Percentiles rank a stretch among this genome's conserved stretches.
Evolutionary conservation across 2,329 filamentous ascomycete species (phyloP).

Genomic region (Claviceps paspali): DNA sequence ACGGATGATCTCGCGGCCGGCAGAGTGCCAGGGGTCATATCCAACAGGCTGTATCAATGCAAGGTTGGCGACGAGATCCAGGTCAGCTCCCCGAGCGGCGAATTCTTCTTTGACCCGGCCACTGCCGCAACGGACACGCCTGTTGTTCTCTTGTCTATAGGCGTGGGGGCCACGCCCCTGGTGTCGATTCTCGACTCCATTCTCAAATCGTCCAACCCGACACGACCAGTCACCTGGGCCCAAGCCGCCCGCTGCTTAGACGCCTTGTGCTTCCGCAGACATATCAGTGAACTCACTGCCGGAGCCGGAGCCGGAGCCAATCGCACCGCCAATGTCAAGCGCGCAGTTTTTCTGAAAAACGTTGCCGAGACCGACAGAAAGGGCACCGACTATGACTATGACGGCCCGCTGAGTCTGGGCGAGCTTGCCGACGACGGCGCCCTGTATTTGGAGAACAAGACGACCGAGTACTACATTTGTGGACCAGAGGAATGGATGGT

Average conservation of each 20-base stretch:
- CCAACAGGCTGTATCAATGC: conserved; percentile 36
- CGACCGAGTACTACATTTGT: conserved; percentile 52
- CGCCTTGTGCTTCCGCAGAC: conserved; percentile 38
- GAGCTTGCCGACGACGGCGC: conserved; percentile 31
- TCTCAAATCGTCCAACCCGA: conserved; percentile 14
- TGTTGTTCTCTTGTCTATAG: conserved; percentile 50
- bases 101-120: conserved; percentile 44
- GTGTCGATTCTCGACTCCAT: conserved; percentile 48
- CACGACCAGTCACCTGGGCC: conserved; percentile 43
- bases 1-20: conserved; percentile 18
- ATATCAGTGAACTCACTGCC: conserved; percentile 24
- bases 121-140: conserved; percentile 30
- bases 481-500: conserved; percentile 55
- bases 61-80: conserved; percentile 36
- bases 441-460: conserved; percentile 35
- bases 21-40: conserved; percentile 31
- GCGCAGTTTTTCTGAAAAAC: conserved; percentile 35
- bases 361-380: conserved; percentile 24
- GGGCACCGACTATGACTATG: conserved; percentile 41
- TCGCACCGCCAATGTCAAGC: conserved; percentile 13
- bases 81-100: conserved; percentile 39
- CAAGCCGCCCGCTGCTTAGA: conserved; percentile 39
- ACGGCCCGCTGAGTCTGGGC: conserved; percentile 39
- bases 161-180: conserved; percentile 54
- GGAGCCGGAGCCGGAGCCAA: conserved; percentile 17